These are phyloP conservation scores for Neurospora sp. DNA, from an alignment of 495 filamentous ascomycete species.

Conservation along the genomic window DNA sequence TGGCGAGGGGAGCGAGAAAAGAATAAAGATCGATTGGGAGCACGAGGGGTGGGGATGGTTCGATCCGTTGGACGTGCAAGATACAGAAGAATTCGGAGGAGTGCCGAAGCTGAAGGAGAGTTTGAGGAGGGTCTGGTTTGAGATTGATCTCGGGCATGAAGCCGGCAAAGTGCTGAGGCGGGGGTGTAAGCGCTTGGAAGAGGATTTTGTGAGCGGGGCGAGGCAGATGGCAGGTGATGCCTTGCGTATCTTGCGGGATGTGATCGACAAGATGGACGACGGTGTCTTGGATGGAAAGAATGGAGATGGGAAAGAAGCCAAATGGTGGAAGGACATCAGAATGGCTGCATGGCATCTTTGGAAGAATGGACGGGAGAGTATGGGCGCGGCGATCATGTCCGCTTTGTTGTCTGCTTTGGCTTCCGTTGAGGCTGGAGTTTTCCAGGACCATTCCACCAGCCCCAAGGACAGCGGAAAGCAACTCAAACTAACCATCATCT, in stretches of 20 bases:
- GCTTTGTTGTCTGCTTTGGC: conserved; percentile 38
- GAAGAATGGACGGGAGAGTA: conserved; percentile 53
- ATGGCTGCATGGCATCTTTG: conserved; percentile 54
- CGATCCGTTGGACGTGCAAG: conserved; percentile 32
- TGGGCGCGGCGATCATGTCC: conserved; percentile 49
- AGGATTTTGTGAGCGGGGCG: conserved; percentile 48
- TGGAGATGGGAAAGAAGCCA: not conserved
- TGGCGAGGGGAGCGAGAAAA: conserved; percentile 26
- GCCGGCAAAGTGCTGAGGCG: conserved; percentile 33
- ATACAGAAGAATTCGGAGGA: conserved; percentile 31
- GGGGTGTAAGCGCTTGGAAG: conserved; percentile 37
- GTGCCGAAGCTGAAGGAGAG: conserved; percentile 49
- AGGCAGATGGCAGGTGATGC: conserved; percentile 44
- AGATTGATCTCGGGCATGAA: conserved; percentile 29
- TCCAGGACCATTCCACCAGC: conserved; percentile 8
- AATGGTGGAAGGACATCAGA: conserved; percentile 46
- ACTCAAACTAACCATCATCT: conserved; percentile 8
- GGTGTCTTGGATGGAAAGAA: not conserved
- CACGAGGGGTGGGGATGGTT: conserved; percentile 50
- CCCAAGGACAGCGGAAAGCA: conserved; percentile 21
- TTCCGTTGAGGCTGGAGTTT: conserved; percentile 10
- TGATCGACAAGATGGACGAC: conserved; percentile 18
- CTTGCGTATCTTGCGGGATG: conserved; percentile 35
- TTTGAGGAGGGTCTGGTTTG: conserved; percentile 47
- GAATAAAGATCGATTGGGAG: conserved; percentile 53